Evolutionary conservation across 495 filamentous ascomycete species (phyloP).

Genomic region (Penicillium coprophilum): DNA sequence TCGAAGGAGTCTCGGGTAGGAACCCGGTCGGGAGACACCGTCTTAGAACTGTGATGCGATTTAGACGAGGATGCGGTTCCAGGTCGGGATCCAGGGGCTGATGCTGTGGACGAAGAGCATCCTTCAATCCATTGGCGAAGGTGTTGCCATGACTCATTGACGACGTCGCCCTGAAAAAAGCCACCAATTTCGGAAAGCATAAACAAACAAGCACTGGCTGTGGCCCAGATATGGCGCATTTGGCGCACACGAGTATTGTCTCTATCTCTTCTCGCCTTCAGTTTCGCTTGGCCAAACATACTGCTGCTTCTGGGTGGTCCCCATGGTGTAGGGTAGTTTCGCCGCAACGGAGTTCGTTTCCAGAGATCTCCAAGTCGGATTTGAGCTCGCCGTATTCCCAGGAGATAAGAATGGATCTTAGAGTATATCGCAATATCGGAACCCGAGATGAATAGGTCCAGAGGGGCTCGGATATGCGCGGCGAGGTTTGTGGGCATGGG

Average conservation of each 20-base stretch:
- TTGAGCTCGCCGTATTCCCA: slow-evolving; percentile 79
- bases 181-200: slow-evolving; percentile 80
- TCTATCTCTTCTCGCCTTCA: slow-evolving; percentile 56
- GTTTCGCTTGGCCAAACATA: slow-evolving; percentile 52
- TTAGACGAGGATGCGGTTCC: slow-evolving; percentile 39
- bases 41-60: slow-evolving; percentile 10
- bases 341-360: slow-evolving; percentile 74
- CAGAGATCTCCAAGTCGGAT: slow-evolving; percentile 78
- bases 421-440: slow-evolving; percentile 77
- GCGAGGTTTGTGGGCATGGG: slow-evolving; percentile 71
- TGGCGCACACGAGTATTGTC: slow-evolving; percentile 56
- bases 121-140: slow-evolving; percentile 59
- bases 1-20: slow-evolving; percentile 16
- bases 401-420: slow-evolving; percentile 79
- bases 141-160: slow-evolving; percentile 70
- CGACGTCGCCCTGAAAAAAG: slow-evolving; percentile 88
- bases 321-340: slow-evolving; percentile 69
- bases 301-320: slow-evolving; percentile 62
- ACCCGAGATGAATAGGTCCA: slow-evolving; percentile 81
- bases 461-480: slow-evolving; percentile 70
- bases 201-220: slow-evolving; percentile 76
- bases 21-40: slow-evolving; percentile 2
- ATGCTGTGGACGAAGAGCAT: slow-evolving; percentile 13
- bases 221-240: slow-evolving; percentile 84
- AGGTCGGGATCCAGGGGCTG: slow-evolving; percentile 37